Evolutionary conservation across 1,284 basidiomycete genomes (phyloP), one percentile per base, ranked within the genome.

Genomic region (Anthracocystis setariae): DNA sequence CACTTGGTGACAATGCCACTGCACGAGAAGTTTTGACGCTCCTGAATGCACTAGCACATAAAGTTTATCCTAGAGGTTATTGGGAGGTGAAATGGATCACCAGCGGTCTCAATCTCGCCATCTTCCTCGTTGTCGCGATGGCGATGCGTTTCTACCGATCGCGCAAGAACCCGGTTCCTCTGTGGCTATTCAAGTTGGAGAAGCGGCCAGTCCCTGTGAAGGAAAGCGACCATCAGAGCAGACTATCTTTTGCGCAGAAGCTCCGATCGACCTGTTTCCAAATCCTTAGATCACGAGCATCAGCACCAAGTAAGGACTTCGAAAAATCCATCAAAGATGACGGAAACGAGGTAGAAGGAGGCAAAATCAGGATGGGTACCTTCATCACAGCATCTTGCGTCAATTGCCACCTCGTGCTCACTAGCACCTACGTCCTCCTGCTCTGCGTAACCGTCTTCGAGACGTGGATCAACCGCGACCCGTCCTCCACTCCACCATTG

Each of bases 301-400:
- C 37, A n/a, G n/a, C 48, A 12, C 7, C 27, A 13, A 13, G 8
- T 2, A 45, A 45, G 27, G 21, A 13, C 24, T 23, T 17, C 23
- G 44, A 45, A 17, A 20, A 47, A 20, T 3, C 7, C 18, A 21
- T 29, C n/a, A 10, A 15, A 15, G 21, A 43, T 18, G 8, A 17
- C 24, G 13, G 9, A n/a, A 3, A 24, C 29, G 45, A 42, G 5
- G 38, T n/a, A n/a, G 32, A 37, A 18, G 51, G 43, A 17, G 24
- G 12, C 23, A 27, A 46, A 25, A 8, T 45, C 15, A 52, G 58
- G 3, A 57, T 39, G 49, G 58, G 64, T 1, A 39, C n/a, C 0
- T 70, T 58, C 51, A 47, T 62, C 46, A 66, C 58, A 3, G 63
- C 63, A 3, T 71, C 63, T 1, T 66, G 58, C 48, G 35, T 66